These are phyloP conservation scores for Lumnitzera littorea DNA, from an alignment of 345 rosid genomes.

Conservation along the genomic window DNA sequence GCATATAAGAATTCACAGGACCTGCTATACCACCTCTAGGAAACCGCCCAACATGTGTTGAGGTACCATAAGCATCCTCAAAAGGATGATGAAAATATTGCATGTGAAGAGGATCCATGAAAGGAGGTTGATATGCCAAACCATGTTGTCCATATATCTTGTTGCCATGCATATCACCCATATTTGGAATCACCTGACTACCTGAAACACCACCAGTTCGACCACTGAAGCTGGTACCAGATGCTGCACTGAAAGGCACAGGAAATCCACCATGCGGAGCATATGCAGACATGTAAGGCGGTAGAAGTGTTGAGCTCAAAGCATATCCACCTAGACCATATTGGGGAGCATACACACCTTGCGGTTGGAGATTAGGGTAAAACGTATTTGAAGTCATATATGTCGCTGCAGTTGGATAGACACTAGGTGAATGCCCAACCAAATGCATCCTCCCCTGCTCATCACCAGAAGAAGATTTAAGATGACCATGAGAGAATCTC, in stretches of 20 bases:
- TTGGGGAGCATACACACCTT: slow-evolving; percentile 61
- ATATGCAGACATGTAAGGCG: slow-evolving; percentile 65
- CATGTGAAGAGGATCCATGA: slow-evolving; percentile 60
- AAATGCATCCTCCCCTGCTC: slow-evolving; percentile 54
- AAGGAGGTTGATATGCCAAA: slow-evolving; percentile 42
- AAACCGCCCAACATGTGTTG: slow-evolving; percentile 40
- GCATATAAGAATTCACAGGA: slow-evolving; percentile 32
- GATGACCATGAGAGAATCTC: slow-evolving; percentile 30
- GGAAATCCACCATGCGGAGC: slow-evolving; percentile 61
- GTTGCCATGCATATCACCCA: slow-evolving; percentile 31
- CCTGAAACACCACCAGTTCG: slow-evolving; percentile 27
- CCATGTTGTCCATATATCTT: slow-evolving; percentile 49
- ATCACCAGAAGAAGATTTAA: slow-evolving; percentile 44
- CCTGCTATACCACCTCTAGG: slow-evolving; percentile 29
- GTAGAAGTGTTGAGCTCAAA: slow-evolving; percentile 40
- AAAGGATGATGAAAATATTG: slow-evolving; percentile 64
- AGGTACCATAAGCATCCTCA: slow-evolving; percentile 38
- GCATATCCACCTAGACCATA: slow-evolving; percentile 56
- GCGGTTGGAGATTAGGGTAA: slow-evolving; percentile 63
- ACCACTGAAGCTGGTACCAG: slow-evolving; percentile 35
- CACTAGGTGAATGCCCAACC: slow-evolving; percentile 55
- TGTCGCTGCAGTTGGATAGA: slow-evolving; percentile 55
- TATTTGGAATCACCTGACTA: slow-evolving; percentile 28
- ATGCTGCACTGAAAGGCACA: slow-evolving; percentile 47
- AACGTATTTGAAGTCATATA: slow-evolving; percentile 66